phyloP scores from a whole-genome alignment of 441 rosid genomes.

The Hura crepitans region DNA sequence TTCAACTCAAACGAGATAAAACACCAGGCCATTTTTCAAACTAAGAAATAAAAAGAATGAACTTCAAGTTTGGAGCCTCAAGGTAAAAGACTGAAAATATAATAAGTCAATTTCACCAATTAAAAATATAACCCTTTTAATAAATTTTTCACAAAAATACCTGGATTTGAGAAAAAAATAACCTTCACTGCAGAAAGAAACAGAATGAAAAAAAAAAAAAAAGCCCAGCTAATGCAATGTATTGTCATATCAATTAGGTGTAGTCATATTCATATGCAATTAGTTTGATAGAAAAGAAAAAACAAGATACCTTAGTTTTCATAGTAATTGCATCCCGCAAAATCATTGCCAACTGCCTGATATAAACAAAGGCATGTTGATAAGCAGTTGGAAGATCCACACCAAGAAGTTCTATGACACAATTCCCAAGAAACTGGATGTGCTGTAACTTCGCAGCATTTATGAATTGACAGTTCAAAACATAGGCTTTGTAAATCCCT shows the following conservation, averaged over 20 bases:
- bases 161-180: background rate
- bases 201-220: background rate
- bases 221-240: background rate
- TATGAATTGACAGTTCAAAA: conserved; percentile 79
- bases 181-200: background rate
- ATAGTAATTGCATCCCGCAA: conserved; percentile 75
- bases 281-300: background rate
- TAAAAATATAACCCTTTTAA: background rate
- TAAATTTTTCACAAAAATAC: background rate
- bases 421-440: conserved; percentile 78
- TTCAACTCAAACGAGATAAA: background rate
- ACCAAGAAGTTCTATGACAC: conserved; percentile 75
- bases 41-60: background rate
- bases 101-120: background rate
- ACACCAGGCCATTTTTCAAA: background rate
- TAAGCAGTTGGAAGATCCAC: conserved; percentile 82
- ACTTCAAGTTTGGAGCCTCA: background rate
- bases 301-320: conserved; percentile 71
- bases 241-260: background rate
- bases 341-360: conserved; percentile 80
- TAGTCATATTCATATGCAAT: background rate
- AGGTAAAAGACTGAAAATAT: background rate
- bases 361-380: conserved; percentile 88
- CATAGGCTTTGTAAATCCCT: conserved; percentile 90
- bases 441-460: conserved; percentile 74